phyloP scores from a whole-genome alignment of 1,139 yeast species.

The Suhomyces yuchorum region DNA sequence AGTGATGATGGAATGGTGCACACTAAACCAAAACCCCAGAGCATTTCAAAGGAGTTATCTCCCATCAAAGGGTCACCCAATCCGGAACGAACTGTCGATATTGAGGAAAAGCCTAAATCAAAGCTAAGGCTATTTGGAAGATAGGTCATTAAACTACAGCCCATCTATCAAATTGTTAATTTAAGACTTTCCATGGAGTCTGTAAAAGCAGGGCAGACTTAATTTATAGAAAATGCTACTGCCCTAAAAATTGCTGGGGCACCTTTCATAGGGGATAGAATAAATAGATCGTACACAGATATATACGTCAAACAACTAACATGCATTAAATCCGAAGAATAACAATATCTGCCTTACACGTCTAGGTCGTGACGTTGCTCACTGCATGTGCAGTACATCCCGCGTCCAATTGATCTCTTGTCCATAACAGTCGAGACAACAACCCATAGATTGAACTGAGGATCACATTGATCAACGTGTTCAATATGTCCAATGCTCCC shows the following conservation, averaged over 20 bases:
- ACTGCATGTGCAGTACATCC: constrained; percentile 2
- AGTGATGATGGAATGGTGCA: neutral
- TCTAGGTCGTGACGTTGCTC: neutral
- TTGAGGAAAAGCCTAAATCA: constrained; percentile 18
- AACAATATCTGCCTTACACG: no score
- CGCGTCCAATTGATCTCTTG: constrained; percentile 2
- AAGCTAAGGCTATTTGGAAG: constrained; percentile 17
- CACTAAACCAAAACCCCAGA: constrained; percentile 2
- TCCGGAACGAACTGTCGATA: constrained; percentile 12
- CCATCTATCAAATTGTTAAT: no score
- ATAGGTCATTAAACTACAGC: no score
- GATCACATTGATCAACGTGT: neutral
- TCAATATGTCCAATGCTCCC: constrained; percentile 10
- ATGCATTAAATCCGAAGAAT: no score
- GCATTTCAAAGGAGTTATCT: constrained; percentile 13
- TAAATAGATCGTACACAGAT: no score
- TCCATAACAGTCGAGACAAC: neutral
- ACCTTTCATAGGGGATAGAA: no score
- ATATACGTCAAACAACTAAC: no score
- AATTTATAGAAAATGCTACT: neutral
- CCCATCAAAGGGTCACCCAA: constrained; percentile 21
- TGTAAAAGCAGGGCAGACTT: no score
- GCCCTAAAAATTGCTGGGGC: no score
- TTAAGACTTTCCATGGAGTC: no score
- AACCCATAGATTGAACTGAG: neutral